Evolutionary conservation across 371 early-diverging fungal genomes (phyloP), one percentile per base, ranked within the genome.

Genomic region (Blastocladiella emersonii): DNA sequence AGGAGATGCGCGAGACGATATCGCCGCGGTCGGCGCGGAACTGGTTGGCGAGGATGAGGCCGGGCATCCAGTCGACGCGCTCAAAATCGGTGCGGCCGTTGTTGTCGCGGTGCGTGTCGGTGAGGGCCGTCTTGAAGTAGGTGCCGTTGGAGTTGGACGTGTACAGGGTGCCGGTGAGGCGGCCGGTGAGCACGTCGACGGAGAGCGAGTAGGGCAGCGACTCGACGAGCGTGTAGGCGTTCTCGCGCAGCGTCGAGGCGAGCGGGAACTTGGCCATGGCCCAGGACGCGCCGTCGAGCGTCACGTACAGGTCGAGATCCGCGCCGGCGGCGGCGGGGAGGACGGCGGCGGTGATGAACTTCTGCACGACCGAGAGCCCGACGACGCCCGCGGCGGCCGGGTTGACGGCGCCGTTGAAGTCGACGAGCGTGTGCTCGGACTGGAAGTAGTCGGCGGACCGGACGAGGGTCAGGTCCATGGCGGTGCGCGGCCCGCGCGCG

Each of bases 101-200:
- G 3, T 35, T 23, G 62, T 88, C 81, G 56, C 91, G 83, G 68
- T 93, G 91, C 43, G 89, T 88, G 71, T 90, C 76, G 36, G 85
- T 78, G 39, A 90, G 78, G 34, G 87, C 76, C 56, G 80, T 81
- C 56, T 83, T 80, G 70, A 90, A 96, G 69, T 85, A 88, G 5
- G 85, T 90, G 60, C 97, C 97, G 56, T 91, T 85, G 2, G 92
- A 91, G 70, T 92, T 90, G 35, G 93, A 93, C 43, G 84, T 71
- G 74, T 82, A 91, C 53, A 96, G 72, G 21, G 85, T 78, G 25
- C 92, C 94, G 3, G 30, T 30, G 39, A 72, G 70, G 68, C 68
- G 73, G 10, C 65, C 34, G 21, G 67, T 61, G 25, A 82, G 66
- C 0, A 88, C 82, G 68, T 88, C 88, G 27, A 90, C 76, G 32